Percentiles rank a stretch among this genome's conserved stretches.
phyloP scores from a whole-genome alignment of 78 protist species.

The Guillardia theta region DNA sequence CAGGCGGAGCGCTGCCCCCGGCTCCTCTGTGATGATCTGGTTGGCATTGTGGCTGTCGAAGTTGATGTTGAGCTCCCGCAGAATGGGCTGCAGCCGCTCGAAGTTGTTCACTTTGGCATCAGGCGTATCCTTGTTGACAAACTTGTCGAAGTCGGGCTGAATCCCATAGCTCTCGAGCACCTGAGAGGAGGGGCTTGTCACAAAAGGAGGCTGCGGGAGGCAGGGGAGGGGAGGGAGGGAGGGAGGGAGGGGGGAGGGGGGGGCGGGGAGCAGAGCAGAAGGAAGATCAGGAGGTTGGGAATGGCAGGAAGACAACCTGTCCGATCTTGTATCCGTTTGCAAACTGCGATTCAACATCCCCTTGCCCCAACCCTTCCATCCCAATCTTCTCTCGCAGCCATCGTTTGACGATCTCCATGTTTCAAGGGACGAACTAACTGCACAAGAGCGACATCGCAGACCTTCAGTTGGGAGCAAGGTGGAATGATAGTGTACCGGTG shows the following conservation, averaged over 20 bases:
- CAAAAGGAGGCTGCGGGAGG: neutral
- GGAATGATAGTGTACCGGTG: no score
- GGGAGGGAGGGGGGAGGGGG: no score
- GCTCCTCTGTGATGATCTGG: constrained; percentile 5
- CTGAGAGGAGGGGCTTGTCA: neutral
- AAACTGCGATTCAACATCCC: neutral
- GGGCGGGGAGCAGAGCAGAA: no score
- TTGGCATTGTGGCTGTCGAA: neutral
- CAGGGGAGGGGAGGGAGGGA: no score
- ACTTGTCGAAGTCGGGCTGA: neutral
- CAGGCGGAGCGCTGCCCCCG: neutral
- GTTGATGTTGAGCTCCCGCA: neutral
- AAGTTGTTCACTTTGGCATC: neutral
- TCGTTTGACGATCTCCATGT: neutral
- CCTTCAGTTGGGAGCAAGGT: no score
- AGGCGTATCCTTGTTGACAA: neutral
- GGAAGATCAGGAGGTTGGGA: no score
- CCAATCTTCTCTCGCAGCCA: neutral
- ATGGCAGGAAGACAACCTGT: no score
- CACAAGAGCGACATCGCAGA: no score
- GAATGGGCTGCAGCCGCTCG: neutral
- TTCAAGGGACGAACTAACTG: no score
- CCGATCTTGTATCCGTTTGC: neutral
- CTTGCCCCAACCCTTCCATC: neutral
- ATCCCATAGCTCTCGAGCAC: neutral